Evolutionary conservation across 2,329 filamentous ascomycete species (phyloP).

Genomic region (Epichloe glyceriae): DNA sequence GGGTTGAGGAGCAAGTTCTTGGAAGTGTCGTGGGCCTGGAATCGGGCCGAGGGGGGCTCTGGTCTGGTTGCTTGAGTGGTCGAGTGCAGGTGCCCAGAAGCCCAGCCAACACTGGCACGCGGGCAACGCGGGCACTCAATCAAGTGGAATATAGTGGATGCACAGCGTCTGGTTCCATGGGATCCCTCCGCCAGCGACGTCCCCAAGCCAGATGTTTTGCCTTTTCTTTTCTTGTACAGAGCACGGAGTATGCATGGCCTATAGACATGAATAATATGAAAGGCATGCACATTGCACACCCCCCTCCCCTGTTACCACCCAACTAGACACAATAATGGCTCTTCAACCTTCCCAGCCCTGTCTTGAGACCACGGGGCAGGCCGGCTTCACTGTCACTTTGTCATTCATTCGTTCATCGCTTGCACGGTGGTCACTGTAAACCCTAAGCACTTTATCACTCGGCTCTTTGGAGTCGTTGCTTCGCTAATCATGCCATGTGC

Average conservation of each 20-base stretch:
- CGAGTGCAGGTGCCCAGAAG: not conserved
- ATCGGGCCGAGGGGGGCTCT: constrained; percentile 7
- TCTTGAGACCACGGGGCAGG: not conserved
- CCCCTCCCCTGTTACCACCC: not conserved
- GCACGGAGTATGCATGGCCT: too few relatives aligned
- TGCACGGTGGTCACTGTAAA: not conserved
- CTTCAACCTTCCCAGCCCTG: not conserved
- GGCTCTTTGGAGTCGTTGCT: not conserved
- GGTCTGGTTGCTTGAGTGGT: too few relatives aligned
- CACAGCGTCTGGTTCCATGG: not conserved
- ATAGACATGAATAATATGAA: too few relatives aligned
- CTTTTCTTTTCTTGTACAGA: not conserved
- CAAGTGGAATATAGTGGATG: not conserved
- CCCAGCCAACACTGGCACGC: not conserved
- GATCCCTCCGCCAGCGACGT: not conserved
- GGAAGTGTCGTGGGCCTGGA: constrained; percentile 11
- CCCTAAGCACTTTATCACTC: not conserved
- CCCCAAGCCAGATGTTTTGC: too few relatives aligned
- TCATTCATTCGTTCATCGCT: not conserved
- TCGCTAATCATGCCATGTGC: not conserved
- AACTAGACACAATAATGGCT: not conserved
- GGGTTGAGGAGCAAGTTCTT: constrained; percentile 7
- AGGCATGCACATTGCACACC: not conserved
- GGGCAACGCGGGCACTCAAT: not conserved
- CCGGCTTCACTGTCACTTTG: not conserved